Conservation (phyloP, 768 basidiomycete species). For the Neoboletus magnificus region DNA sequence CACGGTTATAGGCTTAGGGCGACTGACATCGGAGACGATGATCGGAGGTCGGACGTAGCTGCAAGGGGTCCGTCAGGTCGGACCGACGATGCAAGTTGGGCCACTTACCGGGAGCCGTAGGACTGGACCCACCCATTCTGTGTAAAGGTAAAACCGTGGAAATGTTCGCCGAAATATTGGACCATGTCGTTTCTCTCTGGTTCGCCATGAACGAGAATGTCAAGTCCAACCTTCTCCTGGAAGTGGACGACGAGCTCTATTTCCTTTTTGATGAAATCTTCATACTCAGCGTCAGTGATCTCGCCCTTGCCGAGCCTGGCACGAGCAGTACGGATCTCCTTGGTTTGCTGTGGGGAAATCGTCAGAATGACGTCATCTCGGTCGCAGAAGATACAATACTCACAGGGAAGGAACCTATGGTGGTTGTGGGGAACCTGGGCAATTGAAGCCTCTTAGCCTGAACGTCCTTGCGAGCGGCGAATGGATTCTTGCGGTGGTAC, state of each 20-base stretch:
- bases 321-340: slow-evolving; percentile 97
- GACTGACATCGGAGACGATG: slow-evolving; percentile 96
- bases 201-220: slow-evolving; percentile 97
- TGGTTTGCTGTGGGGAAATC: slow-evolving; percentile 72
- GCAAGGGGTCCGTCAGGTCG: slow-evolving; percentile 7
- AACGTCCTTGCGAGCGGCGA: slow-evolving; percentile 80
- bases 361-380: slow-evolving; percentile 2
- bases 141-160: slow-evolving; percentile 95
- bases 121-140: slow-evolving; percentile 99
- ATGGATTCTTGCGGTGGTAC: slow-evolving; percentile 86
- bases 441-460: slow-evolving; percentile 87
- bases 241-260: slow-evolving; percentile 89
- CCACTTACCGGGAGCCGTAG: slow-evolving; percentile 89
- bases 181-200: slow-evolving; percentile 99
- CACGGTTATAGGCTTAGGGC: slow-evolving; percentile 90
- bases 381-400: slow-evolving; percentile 18
- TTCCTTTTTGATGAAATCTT: slow-evolving; percentile 98
- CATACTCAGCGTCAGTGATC: slow-evolving; percentile 82
- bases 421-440: slow-evolving; percentile 97
- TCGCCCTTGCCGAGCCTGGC: slow-evolving; percentile 92
- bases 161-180: slow-evolving; percentile 98
- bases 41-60: slow-evolving; percentile 98
- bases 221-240: slow-evolving; percentile 96
- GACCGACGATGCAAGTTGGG: slow-evolving; percentile 1
- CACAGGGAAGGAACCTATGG: slow-evolving; percentile 97